A percentile compares a stretch with the other conserved stretches of the same genome.
These are phyloP conservation scores for Amaranthus cruentus DNA, from an alignment of 148 eudicot genomes.

Conservation along the genomic window DNA sequence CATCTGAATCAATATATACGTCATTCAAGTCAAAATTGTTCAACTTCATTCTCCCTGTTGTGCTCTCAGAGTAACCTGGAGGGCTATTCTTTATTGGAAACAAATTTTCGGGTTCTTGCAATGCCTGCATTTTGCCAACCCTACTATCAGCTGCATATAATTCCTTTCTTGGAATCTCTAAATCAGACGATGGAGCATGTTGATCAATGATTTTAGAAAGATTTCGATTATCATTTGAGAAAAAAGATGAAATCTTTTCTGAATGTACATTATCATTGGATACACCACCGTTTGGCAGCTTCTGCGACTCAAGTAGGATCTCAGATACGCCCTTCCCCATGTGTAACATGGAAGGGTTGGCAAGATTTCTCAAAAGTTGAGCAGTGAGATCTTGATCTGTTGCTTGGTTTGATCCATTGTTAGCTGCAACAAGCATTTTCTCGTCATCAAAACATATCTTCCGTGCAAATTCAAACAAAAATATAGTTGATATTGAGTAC, in stretches of 20 bases:
- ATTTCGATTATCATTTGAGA: constrained; percentile 25
- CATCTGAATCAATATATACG: constrained; percentile 70
- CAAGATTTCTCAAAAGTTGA: constrained; percentile 64
- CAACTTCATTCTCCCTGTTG: constrained; percentile 35
- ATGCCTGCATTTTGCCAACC: constrained; percentile 22
- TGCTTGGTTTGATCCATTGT: constrained; percentile 41
- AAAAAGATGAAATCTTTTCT: constrained; percentile 34
- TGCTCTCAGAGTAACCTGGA: constrained; percentile 31
- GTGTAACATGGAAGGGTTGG: constrained; percentile 43
- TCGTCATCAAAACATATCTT: not conserved
- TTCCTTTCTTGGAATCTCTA: constrained; percentile 27
- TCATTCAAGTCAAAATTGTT: constrained; percentile 67
- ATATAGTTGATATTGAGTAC: not conserved
- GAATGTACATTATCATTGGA: constrained; percentile 25
- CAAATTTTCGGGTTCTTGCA: constrained; percentile 21
- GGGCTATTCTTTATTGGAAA: constrained; percentile 38
- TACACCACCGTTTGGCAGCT: constrained; percentile 40
- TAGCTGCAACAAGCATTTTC: constrained; percentile 42
- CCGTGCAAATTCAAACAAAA: not conserved
- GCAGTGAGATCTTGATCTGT: constrained; percentile 54
- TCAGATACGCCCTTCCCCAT: constrained; percentile 35
- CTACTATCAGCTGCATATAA: constrained; percentile 16
- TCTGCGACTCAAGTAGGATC: constrained; percentile 44
- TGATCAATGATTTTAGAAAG: constrained; percentile 21
- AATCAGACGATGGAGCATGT: constrained; percentile 17